Conservation (phyloP, 805 yeast genomes). For the Lipomyces yamanashiensis region DNA sequence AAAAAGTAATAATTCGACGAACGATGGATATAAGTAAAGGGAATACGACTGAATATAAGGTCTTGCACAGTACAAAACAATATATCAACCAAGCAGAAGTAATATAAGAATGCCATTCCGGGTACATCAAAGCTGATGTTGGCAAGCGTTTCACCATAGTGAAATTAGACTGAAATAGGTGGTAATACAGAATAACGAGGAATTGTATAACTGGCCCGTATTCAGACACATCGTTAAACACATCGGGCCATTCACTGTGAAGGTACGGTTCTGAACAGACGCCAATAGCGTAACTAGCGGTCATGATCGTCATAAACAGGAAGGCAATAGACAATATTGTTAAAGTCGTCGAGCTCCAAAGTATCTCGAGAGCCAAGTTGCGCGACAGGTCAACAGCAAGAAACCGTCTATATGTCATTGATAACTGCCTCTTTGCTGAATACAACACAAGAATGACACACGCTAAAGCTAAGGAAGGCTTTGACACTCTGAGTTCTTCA, state of each 20-base stretch:
- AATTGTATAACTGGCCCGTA: background rate
- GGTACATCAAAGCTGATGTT: background rate
- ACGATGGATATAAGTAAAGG: background rate
- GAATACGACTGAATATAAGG: background rate
- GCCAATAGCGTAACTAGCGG: background rate
- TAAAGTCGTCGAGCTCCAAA: no score
- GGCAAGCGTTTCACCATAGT: background rate
- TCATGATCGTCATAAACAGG: background rate
- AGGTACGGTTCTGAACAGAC: background rate
- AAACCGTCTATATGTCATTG: no score
- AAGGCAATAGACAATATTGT: background rate
- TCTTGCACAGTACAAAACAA: background rate
- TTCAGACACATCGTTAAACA: background rate
- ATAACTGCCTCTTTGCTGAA: no score
- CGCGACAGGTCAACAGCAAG: no score
- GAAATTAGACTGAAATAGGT: background rate
- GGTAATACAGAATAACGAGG: background rate
- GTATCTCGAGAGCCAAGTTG: no score
- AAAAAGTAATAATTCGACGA: no score
- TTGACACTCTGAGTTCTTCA: no score
- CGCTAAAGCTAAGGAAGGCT: no score
- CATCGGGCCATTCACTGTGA: background rate
- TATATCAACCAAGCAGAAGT: background rate
- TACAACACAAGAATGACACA: no score
- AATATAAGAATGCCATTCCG: background rate